These are phyloP conservation scores for Pezicula rhizophila DNA, from an alignment of 2,329 filamentous ascomycete species.

Conservation along the genomic window DNA sequence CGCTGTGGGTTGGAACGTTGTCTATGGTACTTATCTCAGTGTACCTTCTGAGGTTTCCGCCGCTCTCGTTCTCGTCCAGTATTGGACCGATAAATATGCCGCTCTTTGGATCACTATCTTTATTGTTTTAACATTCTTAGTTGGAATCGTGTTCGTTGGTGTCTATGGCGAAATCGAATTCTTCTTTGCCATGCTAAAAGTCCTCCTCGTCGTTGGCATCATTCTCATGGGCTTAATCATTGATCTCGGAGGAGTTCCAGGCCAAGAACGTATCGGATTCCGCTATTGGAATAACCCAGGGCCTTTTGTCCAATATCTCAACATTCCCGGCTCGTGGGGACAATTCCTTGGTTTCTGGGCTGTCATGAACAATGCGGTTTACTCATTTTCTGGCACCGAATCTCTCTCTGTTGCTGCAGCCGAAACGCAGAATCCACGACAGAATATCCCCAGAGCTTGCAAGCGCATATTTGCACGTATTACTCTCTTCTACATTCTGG, in stretches of 20 bases:
- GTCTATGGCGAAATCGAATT: conserved; percentile 48
- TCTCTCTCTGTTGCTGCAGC: conserved; percentile 49
- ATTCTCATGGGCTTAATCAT: conserved; percentile 56
- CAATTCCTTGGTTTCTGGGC: conserved; percentile 46
- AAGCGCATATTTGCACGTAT: conserved; percentile 47
- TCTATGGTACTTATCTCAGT: conserved; percentile 24
- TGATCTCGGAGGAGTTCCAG: conserved; percentile 55
- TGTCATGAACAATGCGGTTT: conserved; percentile 39
- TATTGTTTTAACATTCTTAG: conserved; percentile 28
- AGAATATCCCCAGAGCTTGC: conserved; percentile 45
- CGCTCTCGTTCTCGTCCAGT: conserved; percentile 55
- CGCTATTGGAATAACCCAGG: conserved; percentile 62
- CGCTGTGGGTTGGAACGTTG: conserved; percentile 32
- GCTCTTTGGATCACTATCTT: conserved; percentile 35
- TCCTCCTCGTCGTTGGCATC: conserved; percentile 55
- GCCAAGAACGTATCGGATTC: conserved; percentile 56
- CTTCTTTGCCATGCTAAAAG: conserved; percentile 47
- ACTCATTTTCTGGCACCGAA: conserved; percentile 44
- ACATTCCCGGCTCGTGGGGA: conserved; percentile 44
- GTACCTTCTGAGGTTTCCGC: conserved; percentile 58
- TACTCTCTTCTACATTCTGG: conserved; percentile 47
- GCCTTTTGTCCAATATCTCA: conserved; percentile 61
- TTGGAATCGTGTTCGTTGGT: conserved; percentile 30
- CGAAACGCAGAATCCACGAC: conserved; percentile 46
- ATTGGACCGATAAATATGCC: conserved; percentile 54